Evolutionary conservation across 2,329 filamentous ascomycete species (phyloP), one percentile per base, ranked within the genome.

Genomic region (Ascochyta clinopodiicola): DNA sequence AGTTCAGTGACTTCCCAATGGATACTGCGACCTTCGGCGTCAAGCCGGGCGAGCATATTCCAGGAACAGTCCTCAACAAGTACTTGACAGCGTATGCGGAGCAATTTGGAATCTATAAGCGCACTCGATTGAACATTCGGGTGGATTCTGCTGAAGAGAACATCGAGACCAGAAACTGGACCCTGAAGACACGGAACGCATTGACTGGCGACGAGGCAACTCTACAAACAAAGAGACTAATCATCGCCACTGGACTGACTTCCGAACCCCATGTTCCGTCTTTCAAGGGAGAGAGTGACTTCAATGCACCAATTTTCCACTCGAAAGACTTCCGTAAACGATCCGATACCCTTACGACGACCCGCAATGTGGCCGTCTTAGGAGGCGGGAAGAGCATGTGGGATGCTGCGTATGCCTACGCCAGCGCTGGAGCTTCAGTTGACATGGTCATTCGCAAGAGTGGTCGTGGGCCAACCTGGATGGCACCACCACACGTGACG

Each of bases 311-410:
- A 0, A 69, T 88, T n/a, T 81, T 88, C 56, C 87, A 89, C 65
- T 80, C 81, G 37, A 80, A 79, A 44, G 78, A 86, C 52, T 81
- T 88, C 55, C 75, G 75, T 6, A 59, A 72, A 17, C 66, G 79
- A 50, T 74, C 75, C 13, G 76, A 47, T 55, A 75, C 69, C 31
- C 74, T 73, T 52, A 71, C 60, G 42, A 77, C 63, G 8, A 75
- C 78, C 19, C 65, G 52, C 5, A 61, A 68, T 34, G 63, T 64
- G 12, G 82, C 82, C 0, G 79, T 90, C 2, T 77, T 89, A 3
- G 88, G 87, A 3, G 84, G 79, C 2, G 83, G 80, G 15, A 90
- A 89, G 65, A 87, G 83, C 1, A 84, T 83, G 2, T 88, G 82
- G 78, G 87, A 89, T 67, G 82, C 83, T 2, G 84, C 83, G 0